phyloP scores from a whole-genome alignment of 2,329 filamentous ascomycete species.

The Pseudogymnoascus sp. region DNA sequence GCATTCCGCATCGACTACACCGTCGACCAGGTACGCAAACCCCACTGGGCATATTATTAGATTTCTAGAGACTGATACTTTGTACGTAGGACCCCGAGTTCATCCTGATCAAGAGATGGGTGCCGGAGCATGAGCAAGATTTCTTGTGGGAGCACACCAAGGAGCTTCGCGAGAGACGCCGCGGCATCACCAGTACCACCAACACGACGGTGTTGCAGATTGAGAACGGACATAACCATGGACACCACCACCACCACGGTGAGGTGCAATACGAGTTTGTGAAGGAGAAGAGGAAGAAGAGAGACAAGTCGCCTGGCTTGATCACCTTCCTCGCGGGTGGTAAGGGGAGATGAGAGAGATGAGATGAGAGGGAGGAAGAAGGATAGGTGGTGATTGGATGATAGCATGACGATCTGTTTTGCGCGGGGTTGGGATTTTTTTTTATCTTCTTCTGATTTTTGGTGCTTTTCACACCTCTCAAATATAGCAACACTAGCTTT shows the following conservation, averaged over 20 bases:
- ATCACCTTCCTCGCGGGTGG: constrained; percentile 27
- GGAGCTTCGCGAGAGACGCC: constrained; percentile 34
- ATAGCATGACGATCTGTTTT: neutral
- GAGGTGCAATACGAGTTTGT: constrained; percentile 24
- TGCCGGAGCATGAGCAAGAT: constrained; percentile 63
- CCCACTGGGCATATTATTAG: neutral
- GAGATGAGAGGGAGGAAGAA: constrained; percentile 9
- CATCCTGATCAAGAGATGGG: constrained; percentile 65
- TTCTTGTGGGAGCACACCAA: constrained; percentile 65
- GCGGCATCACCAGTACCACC: constrained; percentile 9
- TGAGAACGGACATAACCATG: constrained; percentile 19
- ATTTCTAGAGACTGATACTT: neutral
- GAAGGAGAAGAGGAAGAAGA: constrained; percentile 25
- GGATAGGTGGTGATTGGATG: neutral
- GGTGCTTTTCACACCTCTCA: neutral
- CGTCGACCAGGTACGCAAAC: constrained; percentile 40
- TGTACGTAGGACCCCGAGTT: constrained; percentile 54
- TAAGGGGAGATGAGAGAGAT: constrained; percentile 13
- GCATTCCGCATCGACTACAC: constrained; percentile 50
- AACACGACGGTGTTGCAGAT: constrained; percentile 16
- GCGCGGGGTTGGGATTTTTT: neutral
- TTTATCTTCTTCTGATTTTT: neutral
- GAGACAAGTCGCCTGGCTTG: constrained; percentile 23
- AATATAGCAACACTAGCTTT: constrained; percentile 4
- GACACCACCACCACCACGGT: constrained; percentile 16